Conservation (phyloP, 169 alveolate genomes). For the Besnoitia besnoiti region DNA sequence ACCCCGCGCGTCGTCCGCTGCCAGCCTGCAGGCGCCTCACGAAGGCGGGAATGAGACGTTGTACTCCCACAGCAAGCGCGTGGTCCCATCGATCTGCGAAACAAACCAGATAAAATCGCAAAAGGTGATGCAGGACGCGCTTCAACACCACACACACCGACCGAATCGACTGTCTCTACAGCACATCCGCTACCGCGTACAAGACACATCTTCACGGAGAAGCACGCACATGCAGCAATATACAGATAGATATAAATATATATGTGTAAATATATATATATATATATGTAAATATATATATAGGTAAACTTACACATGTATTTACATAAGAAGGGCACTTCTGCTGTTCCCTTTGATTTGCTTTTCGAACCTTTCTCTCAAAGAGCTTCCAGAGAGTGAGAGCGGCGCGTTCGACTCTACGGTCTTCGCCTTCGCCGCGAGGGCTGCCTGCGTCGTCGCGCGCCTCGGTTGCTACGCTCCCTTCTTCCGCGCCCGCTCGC, state of each 20-base stretch:
- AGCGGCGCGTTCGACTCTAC: background rate
- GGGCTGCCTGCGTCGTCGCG: background rate
- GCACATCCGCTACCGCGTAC: no score
- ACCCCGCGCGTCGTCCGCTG: no score
- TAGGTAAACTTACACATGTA: background rate
- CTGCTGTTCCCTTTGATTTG: no score
- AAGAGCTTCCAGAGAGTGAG: background rate
- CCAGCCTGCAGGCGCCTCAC: no score
- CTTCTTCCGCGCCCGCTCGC: background rate
- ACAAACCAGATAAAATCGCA: no score
- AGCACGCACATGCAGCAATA: background rate
- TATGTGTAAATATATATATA: background rate
- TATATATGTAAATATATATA: background rate
- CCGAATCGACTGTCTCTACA: no score
- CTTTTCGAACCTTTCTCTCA: background rate
- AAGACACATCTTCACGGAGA: background rate
- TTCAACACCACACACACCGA: no score
- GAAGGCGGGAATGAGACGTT: no score
- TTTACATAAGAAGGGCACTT: background rate
- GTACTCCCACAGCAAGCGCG: no score
- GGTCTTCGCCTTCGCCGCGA: background rate
- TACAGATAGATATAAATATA: background rate
- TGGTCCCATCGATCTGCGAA: no score
- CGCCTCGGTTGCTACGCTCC: background rate
- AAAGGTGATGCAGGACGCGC: no score